Conservation (phyloP, 1,284 basidiomycete genomes). For the Sanghuangporus weigelae region DNA sequence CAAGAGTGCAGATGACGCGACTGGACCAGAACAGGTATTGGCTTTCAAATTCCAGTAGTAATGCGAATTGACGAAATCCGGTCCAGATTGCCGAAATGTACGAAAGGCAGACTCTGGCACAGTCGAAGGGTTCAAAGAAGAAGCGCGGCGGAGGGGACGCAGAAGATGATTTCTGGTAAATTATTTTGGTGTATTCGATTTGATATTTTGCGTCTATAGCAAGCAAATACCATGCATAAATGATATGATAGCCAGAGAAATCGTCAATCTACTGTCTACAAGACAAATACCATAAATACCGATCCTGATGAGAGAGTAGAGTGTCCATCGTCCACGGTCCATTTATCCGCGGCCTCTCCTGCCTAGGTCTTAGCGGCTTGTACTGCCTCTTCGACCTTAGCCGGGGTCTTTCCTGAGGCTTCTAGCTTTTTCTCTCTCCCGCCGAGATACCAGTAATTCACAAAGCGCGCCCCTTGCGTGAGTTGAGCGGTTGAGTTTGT, state of each 20-base stretch:
- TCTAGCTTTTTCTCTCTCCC: constrained; percentile 62
- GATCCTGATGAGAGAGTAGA: background rate
- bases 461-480: constrained; percentile 77
- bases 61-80: background rate
- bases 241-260: background rate
- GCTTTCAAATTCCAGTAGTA: constrained; percentile 17
- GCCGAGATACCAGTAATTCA: constrained; percentile 86
- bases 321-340: constrained; percentile 7
- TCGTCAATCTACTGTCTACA: constrained; percentile 2
- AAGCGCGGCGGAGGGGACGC: constrained; percentile 59
- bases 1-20: constrained; percentile 89
- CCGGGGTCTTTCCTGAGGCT: constrained; percentile 27
- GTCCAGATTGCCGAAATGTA: constrained; percentile 93
- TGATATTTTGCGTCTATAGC: background rate
- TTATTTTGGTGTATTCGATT: background rate
- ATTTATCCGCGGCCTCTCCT: constrained; percentile 12
- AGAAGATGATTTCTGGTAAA: constrained; percentile 89
- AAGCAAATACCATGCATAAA: background rate
- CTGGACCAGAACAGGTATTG: constrained; percentile 82
- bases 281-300: constrained; percentile 5
- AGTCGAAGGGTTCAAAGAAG: constrained; percentile 61
- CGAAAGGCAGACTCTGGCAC: constrained; percentile 79
- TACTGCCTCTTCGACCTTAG: constrained; percentile 47
- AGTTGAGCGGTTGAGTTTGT: constrained; percentile 88
- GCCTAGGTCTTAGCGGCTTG: constrained; percentile 26